Conservation (phyloP, 768 basidiomycete genomes). For the Boletus pseudopeckii region DNA sequence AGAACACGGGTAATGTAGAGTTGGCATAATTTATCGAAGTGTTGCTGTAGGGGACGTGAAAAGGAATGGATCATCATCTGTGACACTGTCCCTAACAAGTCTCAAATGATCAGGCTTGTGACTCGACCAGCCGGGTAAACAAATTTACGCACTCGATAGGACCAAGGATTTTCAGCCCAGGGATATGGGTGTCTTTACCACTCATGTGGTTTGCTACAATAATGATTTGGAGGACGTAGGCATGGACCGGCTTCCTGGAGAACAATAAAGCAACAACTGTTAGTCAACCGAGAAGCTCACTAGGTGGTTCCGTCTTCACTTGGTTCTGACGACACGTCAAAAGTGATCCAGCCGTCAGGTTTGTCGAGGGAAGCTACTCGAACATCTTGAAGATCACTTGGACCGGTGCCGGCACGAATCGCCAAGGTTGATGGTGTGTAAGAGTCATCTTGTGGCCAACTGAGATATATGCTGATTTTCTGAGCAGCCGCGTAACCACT, state of each 20-base stretch:
- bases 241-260: conserved; percentile 77
- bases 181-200: conserved; percentile 97
- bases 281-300: conserved; percentile 42
- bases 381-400: conserved; percentile 90
- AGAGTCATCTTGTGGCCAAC: conserved; percentile 85
- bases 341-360: conserved; percentile 92
- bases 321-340: conserved; percentile 77
- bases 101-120: not conserved
- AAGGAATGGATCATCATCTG: conserved; percentile 69
- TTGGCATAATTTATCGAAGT: conserved; percentile 50
- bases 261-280: not conserved
- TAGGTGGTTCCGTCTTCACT: conserved; percentile 76
- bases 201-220: conserved; percentile 95
- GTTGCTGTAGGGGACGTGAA: conserved; percentile 61
- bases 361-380: conserved; percentile 80
- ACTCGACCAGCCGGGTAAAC: not conserved
- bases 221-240: conserved; percentile 87
- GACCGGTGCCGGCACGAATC: conserved; percentile 88
- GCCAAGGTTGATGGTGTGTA: conserved; percentile 93
- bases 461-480: conserved; percentile 86
- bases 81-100: conserved; percentile 36
- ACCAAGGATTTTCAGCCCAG: conserved; percentile 85
- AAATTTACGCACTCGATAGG: conserved; percentile 62
- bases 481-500: conserved; percentile 29
- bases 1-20: conserved; percentile 27